Base-by-base conservation (phyloP, 352 stramenopile genomes). In the Plasmopara viticola region DNA sequence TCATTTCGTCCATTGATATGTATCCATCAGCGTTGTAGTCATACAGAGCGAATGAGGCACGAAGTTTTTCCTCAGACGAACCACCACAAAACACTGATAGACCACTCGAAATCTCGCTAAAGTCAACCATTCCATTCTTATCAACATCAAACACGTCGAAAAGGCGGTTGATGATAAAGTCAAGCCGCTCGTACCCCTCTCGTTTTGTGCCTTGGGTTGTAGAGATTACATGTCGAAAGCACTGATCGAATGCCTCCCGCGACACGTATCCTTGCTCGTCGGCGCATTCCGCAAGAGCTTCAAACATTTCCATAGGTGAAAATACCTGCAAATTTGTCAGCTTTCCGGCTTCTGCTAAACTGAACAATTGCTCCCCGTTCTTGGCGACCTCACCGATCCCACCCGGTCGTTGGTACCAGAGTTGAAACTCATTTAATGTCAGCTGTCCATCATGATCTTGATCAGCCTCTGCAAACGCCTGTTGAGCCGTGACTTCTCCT, bases 101-200 rank as follows among this genome's bases (percentile, higher is more conserved):
- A 0, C 87, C 86, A 25, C 78, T 85, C 6, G 79, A 89, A 12
- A 95, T 89, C 61, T 96, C 87, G 39, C 78, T 89, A 41, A 86
- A 86, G 62, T 95, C 84, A 18, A 96, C 75, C 18, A 84, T 58
- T 0, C 81, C 87, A 47, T 94, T 91, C 51, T 88, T 86, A 51
- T 96, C 80, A 1, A 83, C 66, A 34, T 95, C 86, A 52, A 95
- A 93, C 7, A 93, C 54, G 14, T 79, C 68, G 53, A 94, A 94
- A 10, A 94, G 60, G 18, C 79, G 74, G 31, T 91, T 79, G 20
- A 93, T 48, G 43, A 87, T 84, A n/a, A 77, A 62, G 6, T 78
- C 69, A 49, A 96, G 84, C 20, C 73, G 73, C 44, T 88, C 64
- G 51, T 86, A 86, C 50, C 73, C 60, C 28, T 70, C 64, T 6